A percentile compares a stretch with the other conserved stretches of the same genome.
Evolutionary conservation across 768 basidiomycete species (phyloP).

Genomic region (Favolaschia claudopus): DNA sequence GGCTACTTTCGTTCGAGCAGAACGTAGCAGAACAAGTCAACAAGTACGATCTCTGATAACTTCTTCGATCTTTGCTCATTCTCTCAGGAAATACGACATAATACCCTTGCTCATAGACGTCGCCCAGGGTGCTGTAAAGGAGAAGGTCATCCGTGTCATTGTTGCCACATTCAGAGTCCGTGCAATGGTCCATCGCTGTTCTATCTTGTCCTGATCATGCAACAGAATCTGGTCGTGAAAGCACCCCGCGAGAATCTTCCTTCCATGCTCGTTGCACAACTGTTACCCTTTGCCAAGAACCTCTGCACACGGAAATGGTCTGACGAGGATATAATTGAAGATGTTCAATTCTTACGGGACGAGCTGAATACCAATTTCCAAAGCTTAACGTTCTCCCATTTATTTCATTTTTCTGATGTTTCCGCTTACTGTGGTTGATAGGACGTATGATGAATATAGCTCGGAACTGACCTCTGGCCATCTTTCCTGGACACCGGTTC

Average conservation of each 20-base stretch:
- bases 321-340: conserved; percentile 94
- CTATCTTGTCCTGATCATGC: conserved; percentile 6
- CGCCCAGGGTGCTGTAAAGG: conserved; percentile 91
- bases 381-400: conserved; percentile 79
- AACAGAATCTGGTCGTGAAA: conserved; percentile 87
- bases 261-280: conserved; percentile 88
- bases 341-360: conserved; percentile 85
- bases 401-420: background rate
- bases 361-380: conserved; percentile 88
- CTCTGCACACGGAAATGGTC: conserved; percentile 87
- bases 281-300: conserved; percentile 88
- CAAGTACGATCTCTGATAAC: conserved; percentile 58
- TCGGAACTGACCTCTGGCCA: conserved; percentile 91
- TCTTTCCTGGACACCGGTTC: conserved; percentile 94
- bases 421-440: conserved; percentile 37
- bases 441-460: conserved; percentile 95
- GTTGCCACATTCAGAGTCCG: conserved; percentile 88
- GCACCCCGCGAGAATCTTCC: conserved; percentile 90
- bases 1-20: conserved; percentile 93
- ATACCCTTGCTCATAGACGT: conserved; percentile 85
- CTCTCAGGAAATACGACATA: conserved; percentile 82
- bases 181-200: conserved; percentile 2
- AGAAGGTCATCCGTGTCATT: conserved; percentile 95
- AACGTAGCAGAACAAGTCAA: conserved; percentile 87
- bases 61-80: background rate